A percentile compares a stretch with the other conserved stretches of the same genome.
phyloP scores from a whole-genome alignment of 768 basidiomycete species.

The Coprinopsis sp. region DNA sequence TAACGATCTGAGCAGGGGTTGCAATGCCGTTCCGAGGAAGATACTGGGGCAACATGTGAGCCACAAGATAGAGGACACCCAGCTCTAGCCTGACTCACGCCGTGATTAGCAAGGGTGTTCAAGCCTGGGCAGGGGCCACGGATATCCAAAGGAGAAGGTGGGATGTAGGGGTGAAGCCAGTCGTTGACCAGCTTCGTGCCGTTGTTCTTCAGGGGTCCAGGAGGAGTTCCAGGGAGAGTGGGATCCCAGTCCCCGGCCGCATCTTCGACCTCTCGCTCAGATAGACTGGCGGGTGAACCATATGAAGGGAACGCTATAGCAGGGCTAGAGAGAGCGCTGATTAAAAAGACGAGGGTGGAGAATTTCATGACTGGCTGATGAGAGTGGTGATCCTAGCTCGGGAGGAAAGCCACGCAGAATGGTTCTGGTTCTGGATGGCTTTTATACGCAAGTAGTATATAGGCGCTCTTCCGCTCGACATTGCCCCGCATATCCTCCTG shows the following conservation, averaged over 20 bases:
- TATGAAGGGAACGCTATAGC: conserved; percentile 10
- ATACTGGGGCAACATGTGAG: conserved; percentile 1
- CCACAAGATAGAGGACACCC: background rate
- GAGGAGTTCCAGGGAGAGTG: conserved; percentile 4
- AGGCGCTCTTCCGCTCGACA: too few species aligned
- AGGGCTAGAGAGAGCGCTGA: background rate
- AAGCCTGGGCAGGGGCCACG: conserved; percentile 18
- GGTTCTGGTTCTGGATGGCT: too few species aligned
- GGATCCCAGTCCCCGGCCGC: conserved; percentile 3
- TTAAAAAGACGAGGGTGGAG: too few species aligned
- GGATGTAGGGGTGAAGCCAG: conserved; percentile 13
- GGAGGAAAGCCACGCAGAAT: too few species aligned
- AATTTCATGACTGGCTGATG: too few species aligned
- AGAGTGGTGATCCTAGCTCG: too few species aligned
- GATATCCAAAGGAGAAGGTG: conserved; percentile 9
- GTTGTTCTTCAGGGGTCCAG: conserved; percentile 10
- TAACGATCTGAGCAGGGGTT: conserved; percentile 12
- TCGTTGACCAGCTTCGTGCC: conserved; percentile 18
- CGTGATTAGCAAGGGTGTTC: conserved; percentile 17
- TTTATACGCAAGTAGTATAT: too few species aligned
- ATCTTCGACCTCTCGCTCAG: conserved; percentile 2
- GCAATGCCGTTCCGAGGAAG: conserved; percentile 12
- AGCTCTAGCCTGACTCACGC: conserved; percentile 10
- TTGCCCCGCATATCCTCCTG: too few species aligned
- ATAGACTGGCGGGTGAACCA: conserved; percentile 11